Evolutionary conservation across 352 stramenopile genomes (phyloP), one percentile per base, ranked within the genome.

Genomic region (Plasmopara halstedii): DNA sequence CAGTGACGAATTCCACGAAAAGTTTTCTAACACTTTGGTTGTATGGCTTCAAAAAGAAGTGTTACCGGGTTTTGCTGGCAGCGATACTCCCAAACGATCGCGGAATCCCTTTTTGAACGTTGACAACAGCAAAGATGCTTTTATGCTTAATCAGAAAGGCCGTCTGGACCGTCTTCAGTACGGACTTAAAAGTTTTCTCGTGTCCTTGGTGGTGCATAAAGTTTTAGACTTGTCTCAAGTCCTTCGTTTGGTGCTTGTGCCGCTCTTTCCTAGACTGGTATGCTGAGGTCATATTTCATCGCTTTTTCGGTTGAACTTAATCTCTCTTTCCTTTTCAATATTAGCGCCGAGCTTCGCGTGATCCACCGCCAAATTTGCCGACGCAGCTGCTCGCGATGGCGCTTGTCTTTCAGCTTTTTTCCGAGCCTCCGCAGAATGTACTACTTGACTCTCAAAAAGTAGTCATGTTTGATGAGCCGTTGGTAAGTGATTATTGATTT

Each of bases 1-100:
- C n/a, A 69, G 74, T 13, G 83, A 94, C 10, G 76, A 91, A 34
- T 91, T 91, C 22, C 74, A 82, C 45, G 74, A 88, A 29, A 91
- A 91, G 37, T 88, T 94, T 33, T 70, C 73, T 1, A 89, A 92
- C 40, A 90, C 78, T 2, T 50, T 94, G 4, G 72, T 92, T 1
- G 67, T 89, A 10, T 94, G 83, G 83, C 41, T 94, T 7, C 77
- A 94, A 40, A 91, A 91, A 39, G 83, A 94, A 53, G 83, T 94
- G 14, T 47, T 94, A 6, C 75, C 77, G 6, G 83, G 71, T 3
- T 94, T 94, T 36, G 75, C 72, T 40, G 83, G 83, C 13, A 84
- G 58, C 38, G 83, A 94, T 29, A 78, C 69, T 3, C 76, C 80
- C 20, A 86, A 87, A 41, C 73, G 73, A n/a, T 77, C 73, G 14